Percentiles rank a stretch among this genome's conserved stretches.
Conservation (phyloP, 2,329 filamentous ascomycete species). For the Colletotrichum paranaense region DNA sequence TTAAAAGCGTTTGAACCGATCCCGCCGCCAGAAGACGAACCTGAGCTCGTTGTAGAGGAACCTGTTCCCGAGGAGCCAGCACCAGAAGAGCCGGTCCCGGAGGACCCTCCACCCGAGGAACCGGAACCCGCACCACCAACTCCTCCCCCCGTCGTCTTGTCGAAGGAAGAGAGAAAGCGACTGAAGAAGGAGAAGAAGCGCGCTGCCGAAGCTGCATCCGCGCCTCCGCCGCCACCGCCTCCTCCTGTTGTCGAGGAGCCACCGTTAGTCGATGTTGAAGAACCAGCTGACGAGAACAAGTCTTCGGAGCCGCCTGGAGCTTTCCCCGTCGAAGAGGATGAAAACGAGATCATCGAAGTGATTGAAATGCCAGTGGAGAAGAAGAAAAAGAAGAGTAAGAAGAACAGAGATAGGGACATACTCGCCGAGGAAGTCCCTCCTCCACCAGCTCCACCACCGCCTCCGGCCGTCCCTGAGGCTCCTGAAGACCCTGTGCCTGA, state of each 20-base stretch:
- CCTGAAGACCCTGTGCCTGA: slow-evolving; percentile 41
- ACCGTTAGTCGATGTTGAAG: slow-evolving; percentile 35
- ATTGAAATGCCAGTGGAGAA: slow-evolving; percentile 60
- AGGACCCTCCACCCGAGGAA: slow-evolving; percentile 48
- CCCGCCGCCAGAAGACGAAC: slow-evolving; percentile 45
- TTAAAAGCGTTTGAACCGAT: slow-evolving; percentile 66
- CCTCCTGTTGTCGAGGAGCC: slow-evolving; percentile 37
- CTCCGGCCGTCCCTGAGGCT: slow-evolving; percentile 60
- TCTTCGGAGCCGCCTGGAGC: slow-evolving; percentile 64
- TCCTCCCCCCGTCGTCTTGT: slow-evolving; percentile 37
- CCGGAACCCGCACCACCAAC: slow-evolving; percentile 54
- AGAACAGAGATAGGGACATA: slow-evolving; percentile 49
- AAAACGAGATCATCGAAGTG: slow-evolving; percentile 62
- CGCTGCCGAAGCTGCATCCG: slow-evolving; percentile 42
- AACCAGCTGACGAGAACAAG: slow-evolving; percentile 42
- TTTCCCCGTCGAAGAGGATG: slow-evolving; percentile 66
- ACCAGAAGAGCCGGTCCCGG: slow-evolving; percentile 33
- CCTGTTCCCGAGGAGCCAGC: slow-evolving; percentile 21
- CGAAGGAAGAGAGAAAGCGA: slow-evolving; percentile 53
- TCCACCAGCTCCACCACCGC: slow-evolving; percentile 53
- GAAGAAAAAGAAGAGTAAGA: slow-evolving; percentile 57
- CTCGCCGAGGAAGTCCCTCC: slow-evolving; percentile 46
- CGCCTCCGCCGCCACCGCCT: slow-evolving; percentile 33
- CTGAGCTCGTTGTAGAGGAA: slow-evolving; percentile 34
- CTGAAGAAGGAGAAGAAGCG: slow-evolving; percentile 54